phyloP scores from a whole-genome alignment of 805 yeast species.

The Kuraishia piskuri region DNA sequence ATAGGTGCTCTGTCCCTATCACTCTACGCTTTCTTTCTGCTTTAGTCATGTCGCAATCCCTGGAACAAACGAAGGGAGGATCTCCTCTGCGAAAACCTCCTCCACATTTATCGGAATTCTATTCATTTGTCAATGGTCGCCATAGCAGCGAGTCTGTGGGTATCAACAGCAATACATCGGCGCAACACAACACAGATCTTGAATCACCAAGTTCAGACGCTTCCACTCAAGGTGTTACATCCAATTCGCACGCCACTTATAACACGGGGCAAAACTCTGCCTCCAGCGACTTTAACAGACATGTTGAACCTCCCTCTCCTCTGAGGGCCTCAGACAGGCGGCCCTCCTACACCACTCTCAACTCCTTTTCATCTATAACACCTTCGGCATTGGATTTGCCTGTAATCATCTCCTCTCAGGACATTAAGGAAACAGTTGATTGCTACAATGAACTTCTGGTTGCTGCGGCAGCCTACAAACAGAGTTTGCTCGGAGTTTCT shows the following conservation, averaged over 20 bases:
- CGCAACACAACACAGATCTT: neutral
- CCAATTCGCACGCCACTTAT: neutral
- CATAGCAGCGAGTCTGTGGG: constrained; percentile 2
- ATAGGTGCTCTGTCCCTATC: neutral
- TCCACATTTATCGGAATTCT: constrained; percentile 55
- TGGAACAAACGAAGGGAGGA: neutral
- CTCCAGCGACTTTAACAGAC: neutral
- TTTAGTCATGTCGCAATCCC: neutral
- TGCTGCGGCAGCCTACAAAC: constrained; percentile 37
- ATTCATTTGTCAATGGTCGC: constrained; percentile 35
- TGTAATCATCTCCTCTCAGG: constrained; percentile 51
- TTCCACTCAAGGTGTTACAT: neutral
- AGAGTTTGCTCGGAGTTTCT: constrained; percentile 38
- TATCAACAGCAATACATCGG: constrained; percentile 2
- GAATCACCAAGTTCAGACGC: neutral
- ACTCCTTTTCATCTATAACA: constrained; percentile 36
- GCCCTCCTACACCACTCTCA: constrained; percentile 24
- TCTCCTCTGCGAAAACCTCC: constrained; percentile 21
- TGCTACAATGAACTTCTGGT: constrained; percentile 38
- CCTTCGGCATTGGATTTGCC: constrained; percentile 53
- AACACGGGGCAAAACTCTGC: neutral
- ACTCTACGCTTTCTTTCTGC: neutral
- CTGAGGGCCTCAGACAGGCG: neutral
- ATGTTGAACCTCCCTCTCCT: constrained; percentile 6
- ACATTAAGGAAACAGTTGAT: constrained; percentile 40